A percentile compares a stretch with the other conserved stretches of the same genome.
phyloP scores from a whole-genome alignment of 2,329 filamentous ascomycete species.

The Hypoxylon sp. region DNA sequence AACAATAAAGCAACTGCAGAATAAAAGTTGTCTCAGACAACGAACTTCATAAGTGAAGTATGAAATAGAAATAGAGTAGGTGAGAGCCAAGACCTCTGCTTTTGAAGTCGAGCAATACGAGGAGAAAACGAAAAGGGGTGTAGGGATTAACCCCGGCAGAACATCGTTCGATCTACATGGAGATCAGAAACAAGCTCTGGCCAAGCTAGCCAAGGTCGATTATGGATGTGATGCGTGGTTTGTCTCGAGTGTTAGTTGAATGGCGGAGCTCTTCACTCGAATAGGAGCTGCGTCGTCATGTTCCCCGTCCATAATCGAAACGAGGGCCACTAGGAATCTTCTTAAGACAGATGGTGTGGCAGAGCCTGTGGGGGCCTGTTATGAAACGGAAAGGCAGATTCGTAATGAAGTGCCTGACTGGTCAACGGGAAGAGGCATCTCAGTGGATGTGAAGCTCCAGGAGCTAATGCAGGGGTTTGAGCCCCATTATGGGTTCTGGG shows the following conservation, averaged over 20 bases:
- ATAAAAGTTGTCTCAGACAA: conserved; percentile 43
- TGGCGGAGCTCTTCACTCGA: conserved; percentile 25
- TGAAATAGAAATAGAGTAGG: conserved; percentile 25
- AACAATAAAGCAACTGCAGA: conserved; percentile 36
- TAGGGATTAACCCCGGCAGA: conserved; percentile 30
- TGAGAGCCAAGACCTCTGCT: conserved; percentile 41
- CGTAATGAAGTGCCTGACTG: conserved; percentile 27
- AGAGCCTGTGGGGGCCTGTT: conserved; percentile 32
- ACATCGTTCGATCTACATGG: conserved; percentile 41
- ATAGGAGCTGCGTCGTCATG: conserved; percentile 40
- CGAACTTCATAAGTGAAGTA: conserved; percentile 39
- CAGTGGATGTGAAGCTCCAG: conserved; percentile 31
- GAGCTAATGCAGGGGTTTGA: conserved; percentile 42
- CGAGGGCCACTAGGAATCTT: conserved; percentile 37
- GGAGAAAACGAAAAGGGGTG: conserved; percentile 26
- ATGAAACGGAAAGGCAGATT: conserved; percentile 19
- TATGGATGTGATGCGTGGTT: conserved; percentile 37
- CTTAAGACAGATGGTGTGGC: conserved; percentile 39
- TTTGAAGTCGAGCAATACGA: conserved; percentile 32
- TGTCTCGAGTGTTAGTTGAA: conserved; percentile 36
- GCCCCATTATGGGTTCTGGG: conserved; percentile 30
- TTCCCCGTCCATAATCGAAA: conserved; percentile 37
- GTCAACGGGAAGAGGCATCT: conserved; percentile 16
- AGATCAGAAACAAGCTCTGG: conserved; percentile 44
- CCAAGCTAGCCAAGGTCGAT: conserved; percentile 43